Percentiles rank a stretch among this genome's conserved stretches.
Evolutionary conservation across 2,329 filamentous ascomycete species (phyloP).

Genomic region (Arthrinium puccinioides): DNA sequence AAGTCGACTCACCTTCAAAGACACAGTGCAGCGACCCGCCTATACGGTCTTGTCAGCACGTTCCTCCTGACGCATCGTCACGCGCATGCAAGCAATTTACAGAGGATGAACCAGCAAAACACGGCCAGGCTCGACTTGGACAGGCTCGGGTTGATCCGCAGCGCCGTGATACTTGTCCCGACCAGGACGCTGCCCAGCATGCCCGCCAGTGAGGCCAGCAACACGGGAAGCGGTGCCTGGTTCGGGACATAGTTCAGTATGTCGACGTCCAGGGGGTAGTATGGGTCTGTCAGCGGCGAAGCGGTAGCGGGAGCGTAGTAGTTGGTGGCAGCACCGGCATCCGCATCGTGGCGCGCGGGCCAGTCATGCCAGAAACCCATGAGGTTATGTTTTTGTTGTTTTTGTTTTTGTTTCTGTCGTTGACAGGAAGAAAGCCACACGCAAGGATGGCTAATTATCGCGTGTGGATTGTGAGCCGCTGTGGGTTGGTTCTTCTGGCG

Average conservation of each 20-base stretch:
- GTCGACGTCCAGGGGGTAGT: slow-evolving; percentile 35
- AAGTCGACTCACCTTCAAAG: slow-evolving; percentile 59
- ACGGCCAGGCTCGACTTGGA: slow-evolving; percentile 32
- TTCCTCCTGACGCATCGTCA: no score
- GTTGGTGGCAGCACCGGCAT: no score
- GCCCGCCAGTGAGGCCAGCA: slow-evolving; percentile 30
- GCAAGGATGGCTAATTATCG: no score
- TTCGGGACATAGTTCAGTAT: slow-evolving; percentile 42
- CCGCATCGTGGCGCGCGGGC: no score
- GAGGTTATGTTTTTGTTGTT: no score
- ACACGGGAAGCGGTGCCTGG: slow-evolving; percentile 25
- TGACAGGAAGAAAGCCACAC: no score
- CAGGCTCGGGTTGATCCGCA: slow-evolving; percentile 22
- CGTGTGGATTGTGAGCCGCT: no score
- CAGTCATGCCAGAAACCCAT: no score
- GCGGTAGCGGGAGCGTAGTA: no score
- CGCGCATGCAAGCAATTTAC: slow-evolving; percentile 31
- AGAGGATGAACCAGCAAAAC: slow-evolving; percentile 48
- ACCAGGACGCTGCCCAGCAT: slow-evolving; percentile 29
- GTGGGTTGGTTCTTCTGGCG: no score
- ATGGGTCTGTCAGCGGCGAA: slow-evolving; percentile 35
- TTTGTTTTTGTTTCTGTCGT: no score
- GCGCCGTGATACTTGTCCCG: slow-evolving; percentile 21
- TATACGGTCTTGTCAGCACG: no score
- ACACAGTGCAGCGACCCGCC: slow-evolving; percentile 67